A percentile compares a stretch with the other conserved stretches of the same genome.
Evolutionary conservation across 1,139 yeast species (phyloP).

Genomic region (Magnusiomyces starmeri): DNA sequence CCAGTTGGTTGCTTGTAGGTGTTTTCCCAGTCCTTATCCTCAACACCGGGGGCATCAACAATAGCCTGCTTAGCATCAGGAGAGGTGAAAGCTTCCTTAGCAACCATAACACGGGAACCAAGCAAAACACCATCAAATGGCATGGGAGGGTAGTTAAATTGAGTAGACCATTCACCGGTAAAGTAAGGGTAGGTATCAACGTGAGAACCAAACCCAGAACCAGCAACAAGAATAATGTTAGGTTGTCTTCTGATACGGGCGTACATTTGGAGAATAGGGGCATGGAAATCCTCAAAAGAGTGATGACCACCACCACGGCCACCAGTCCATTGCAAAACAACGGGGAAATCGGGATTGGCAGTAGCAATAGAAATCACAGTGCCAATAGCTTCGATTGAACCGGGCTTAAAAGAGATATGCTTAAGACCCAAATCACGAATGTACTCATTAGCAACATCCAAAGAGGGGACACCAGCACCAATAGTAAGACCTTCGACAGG

Average conservation of each 20-base stretch:
- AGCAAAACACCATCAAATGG: conserved; percentile 96
- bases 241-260: conserved; percentile 86
- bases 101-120: conserved; percentile 96
- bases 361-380: conserved; percentile 87
- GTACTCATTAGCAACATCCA: conserved; percentile 95
- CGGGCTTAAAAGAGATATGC: conserved; percentile 95
- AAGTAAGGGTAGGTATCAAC: conserved; percentile 96
- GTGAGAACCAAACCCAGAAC: conserved; percentile 96
- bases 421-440: conserved; percentile 87
- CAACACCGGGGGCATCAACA: conserved; percentile 83
- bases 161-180: conserved; percentile 90
- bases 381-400: conserved; percentile 86
- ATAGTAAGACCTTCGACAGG: conserved; percentile 94
- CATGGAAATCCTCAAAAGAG: conserved; percentile 98
- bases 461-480: conserved; percentile 99
- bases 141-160: conserved; percentile 91
- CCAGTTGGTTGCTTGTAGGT: conserved; percentile 95
- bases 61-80: conserved; percentile 90
- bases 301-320: conserved; percentile 99
- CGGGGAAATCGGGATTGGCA: conserved; percentile 93
- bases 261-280: conserved; percentile 93
- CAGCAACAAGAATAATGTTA: conserved; percentile 86
- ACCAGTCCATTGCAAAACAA: conserved; percentile 98
- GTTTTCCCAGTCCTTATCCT: conserved; percentile 83
- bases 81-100: conserved; percentile 92